Evolutionary conservation across 495 filamentous ascomycete genomes (phyloP).

Genomic region (Tuber aestivum): DNA sequence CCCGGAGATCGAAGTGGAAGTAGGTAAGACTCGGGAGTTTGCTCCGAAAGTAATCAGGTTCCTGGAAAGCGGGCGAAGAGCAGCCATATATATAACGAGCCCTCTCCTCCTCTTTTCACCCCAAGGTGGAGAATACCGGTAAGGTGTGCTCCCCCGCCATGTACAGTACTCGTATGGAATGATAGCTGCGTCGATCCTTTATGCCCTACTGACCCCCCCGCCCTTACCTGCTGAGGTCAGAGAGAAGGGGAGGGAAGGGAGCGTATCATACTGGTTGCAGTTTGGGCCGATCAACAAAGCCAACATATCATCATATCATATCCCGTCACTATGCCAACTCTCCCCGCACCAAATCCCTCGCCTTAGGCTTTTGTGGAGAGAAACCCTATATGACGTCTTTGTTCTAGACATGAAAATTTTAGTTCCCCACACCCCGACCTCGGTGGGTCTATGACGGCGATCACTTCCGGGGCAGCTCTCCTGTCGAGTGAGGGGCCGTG

Average conservation of each 20-base stretch:
- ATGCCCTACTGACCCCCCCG: background rate
- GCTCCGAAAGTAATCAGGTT: background rate
- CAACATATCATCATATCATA: slow-evolving; percentile 31
- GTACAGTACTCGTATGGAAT: too few relatives aligned
- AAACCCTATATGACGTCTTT: background rate
- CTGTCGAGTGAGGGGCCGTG: background rate
- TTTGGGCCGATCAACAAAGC: slow-evolving; percentile 7
- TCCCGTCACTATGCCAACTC: background rate
- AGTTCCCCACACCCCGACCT: background rate
- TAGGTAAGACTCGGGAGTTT: slow-evolving; percentile 12
- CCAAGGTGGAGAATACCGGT: background rate
- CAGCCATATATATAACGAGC: slow-evolving; percentile 21
- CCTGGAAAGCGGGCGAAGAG: background rate
- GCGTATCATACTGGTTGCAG: background rate
- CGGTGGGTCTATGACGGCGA: background rate
- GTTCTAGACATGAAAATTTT: background rate
- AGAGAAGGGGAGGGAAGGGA: background rate
- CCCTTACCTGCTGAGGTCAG: background rate
- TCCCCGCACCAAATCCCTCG: background rate
- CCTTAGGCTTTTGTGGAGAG: background rate
- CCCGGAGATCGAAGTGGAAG: background rate
- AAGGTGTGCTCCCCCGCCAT: background rate
- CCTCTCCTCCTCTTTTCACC: background rate
- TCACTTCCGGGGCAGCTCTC: background rate
- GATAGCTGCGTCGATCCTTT: slow-evolving; percentile 5